phyloP scores from a whole-genome alignment of 768 basidiomycete species.

The Suillus paluster region DNA sequence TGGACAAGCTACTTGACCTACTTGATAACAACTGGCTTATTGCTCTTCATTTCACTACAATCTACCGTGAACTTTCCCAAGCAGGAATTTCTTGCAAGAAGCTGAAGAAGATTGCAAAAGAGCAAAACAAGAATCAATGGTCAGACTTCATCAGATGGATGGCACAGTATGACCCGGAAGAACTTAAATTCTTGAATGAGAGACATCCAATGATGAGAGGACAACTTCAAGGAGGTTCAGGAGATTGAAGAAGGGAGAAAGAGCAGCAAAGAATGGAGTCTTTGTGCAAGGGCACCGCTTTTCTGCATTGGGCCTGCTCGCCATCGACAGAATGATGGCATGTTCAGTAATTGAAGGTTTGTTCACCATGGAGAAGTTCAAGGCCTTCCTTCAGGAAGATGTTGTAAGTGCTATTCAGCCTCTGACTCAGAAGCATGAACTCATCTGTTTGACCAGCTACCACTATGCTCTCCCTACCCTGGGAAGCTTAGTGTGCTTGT shows the following conservation, averaged over 20 bases:
- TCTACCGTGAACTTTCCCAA: conserved; percentile 32
- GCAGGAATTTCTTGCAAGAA: conserved; percentile 34
- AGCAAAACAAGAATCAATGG: conserved; percentile 28
- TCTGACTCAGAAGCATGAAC: no score
- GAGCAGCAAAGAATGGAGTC: no score
- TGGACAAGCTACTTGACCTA: conserved; percentile 34
- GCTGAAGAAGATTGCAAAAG: conserved; percentile 36
- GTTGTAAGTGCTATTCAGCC: no score
- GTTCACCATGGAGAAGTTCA: conserved; percentile 20
- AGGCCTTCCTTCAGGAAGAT: conserved; percentile 25
- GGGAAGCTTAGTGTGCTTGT: conserved; percentile 40
- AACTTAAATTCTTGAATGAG: conserved; percentile 42
- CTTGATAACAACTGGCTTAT: conserved; percentile 26
- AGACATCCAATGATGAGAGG: conserved; percentile 38
- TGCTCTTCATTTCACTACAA: conserved; percentile 37
- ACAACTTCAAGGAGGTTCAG: conserved; percentile 28
- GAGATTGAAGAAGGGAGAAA: no score
- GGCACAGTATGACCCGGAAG: conserved; percentile 34
- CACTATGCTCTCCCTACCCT: conserved; percentile 38
- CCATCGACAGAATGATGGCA: no score
- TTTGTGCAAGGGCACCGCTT: no score
- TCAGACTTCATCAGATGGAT: conserved; percentile 31
- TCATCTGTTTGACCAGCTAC: no score
- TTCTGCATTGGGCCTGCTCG: no score
- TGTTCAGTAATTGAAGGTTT: no score